Evolutionary conservation across 768 basidiomycete genomes (phyloP).

Genomic region (Roridomyces roridus): DNA sequence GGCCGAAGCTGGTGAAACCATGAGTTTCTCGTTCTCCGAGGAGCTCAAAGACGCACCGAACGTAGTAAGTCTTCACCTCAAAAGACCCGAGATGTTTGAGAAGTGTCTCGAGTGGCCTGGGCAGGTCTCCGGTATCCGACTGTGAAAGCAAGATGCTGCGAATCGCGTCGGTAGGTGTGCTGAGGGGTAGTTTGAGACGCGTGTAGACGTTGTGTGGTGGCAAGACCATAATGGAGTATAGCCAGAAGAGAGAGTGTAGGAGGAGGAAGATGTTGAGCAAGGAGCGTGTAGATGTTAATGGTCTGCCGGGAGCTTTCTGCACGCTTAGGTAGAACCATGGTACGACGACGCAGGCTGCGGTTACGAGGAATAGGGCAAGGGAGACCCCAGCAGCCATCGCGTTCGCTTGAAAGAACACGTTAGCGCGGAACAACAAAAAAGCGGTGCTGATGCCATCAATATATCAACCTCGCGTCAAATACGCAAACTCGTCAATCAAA

Average conservation of each 20-base stretch:
- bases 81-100: constrained; percentile 61
- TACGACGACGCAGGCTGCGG: constrained; percentile 7
- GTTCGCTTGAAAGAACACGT: no score
- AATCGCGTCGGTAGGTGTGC: constrained; percentile 58
- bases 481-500: no score
- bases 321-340: constrained; percentile 23
- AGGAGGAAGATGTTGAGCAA: constrained; percentile 48
- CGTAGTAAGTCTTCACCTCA: constrained; percentile 63
- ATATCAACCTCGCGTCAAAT: no score
- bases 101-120: constrained; percentile 54
- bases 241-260: constrained; percentile 55
- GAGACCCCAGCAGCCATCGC: constrained; percentile 26
- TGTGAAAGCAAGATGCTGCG: constrained; percentile 49
- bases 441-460: no score
- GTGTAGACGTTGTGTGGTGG: constrained; percentile 70
- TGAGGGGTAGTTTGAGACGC: constrained; percentile 59
- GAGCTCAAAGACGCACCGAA: constrained; percentile 58
- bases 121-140: constrained; percentile 50
- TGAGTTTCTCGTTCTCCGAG: no score
- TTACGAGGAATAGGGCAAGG: constrained; percentile 14
- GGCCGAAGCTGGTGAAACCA: constrained; percentile 81
- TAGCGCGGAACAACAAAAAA: no score
- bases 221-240: constrained; percentile 50
- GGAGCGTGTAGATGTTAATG: constrained; percentile 27
- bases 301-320: constrained; percentile 15